Conservation (phyloP, 805 yeast species). For the Wickerhamomyces silvicola region DNA sequence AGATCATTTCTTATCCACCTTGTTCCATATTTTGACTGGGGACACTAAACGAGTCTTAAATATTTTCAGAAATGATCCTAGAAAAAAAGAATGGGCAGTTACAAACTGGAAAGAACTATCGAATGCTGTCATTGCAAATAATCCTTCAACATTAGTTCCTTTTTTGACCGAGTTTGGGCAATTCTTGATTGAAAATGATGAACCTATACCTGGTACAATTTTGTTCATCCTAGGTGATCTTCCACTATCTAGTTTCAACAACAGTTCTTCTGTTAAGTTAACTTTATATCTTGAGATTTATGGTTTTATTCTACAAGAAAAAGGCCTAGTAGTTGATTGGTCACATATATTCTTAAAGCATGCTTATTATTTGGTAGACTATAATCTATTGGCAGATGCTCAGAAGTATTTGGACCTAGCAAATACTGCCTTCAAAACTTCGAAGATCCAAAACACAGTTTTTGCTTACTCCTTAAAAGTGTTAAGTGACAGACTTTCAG, state of each 20-base stretch:
- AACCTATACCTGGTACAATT: slow-evolving; percentile 34
- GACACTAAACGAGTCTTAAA: slow-evolving; percentile 46
- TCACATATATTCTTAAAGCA: slow-evolving; percentile 57
- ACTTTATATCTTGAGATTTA: slow-evolving; percentile 27
- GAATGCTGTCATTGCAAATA: slow-evolving; percentile 32
- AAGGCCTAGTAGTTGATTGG: slow-evolving; percentile 35
- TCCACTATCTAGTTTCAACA: slow-evolving; percentile 29
- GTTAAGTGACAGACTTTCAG: slow-evolving; percentile 41
- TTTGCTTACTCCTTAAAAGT: slow-evolving; percentile 28
- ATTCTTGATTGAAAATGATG: slow-evolving; percentile 32
- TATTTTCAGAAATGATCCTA: slow-evolving; percentile 34
- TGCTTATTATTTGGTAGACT: slow-evolving; percentile 64
- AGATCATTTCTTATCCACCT: slow-evolving; percentile 41
- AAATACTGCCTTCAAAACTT: slow-evolving; percentile 30
- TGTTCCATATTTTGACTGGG: slow-evolving; percentile 62
- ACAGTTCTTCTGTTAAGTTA: slow-evolving; percentile 14
- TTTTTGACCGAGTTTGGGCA: slow-evolving; percentile 48
- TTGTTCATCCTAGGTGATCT: slow-evolving; percentile 41
- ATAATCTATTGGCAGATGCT: slow-evolving; percentile 51
- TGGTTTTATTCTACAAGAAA: slow-evolving; percentile 13
- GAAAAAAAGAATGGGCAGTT: slow-evolving; percentile 42
- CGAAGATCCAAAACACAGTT: slow-evolving; percentile 30
- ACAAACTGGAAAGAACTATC: slow-evolving; percentile 46
- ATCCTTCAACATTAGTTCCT: slow-evolving; percentile 25
- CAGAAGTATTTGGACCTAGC: slow-evolving; percentile 57